Evolutionary conservation across 306 rosid genomes (phyloP).

Genomic region (Ormosia semicastrata): DNA sequence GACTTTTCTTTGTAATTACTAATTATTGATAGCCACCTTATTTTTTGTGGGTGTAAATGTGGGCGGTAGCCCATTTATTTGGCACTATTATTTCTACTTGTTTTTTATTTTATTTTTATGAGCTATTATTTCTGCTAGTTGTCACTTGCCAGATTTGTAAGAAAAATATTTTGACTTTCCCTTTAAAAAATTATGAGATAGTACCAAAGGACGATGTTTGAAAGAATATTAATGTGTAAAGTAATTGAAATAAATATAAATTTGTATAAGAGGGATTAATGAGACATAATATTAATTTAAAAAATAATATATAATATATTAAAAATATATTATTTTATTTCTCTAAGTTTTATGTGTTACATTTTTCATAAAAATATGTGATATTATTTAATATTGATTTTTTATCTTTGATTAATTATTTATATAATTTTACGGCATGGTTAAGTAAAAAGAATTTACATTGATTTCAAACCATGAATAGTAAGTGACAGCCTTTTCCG

Average conservation of each 20-base stretch:
- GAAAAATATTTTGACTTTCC: too few species aligned
- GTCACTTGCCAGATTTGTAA: background rate
- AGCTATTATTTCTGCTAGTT: too few species aligned
- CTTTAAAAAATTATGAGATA: background rate
- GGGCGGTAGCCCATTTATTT: background rate
- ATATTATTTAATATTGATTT: background rate
- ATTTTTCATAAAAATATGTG: background rate
- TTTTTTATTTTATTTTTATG: too few species aligned
- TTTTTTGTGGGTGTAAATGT: too few species aligned
- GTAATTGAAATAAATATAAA: too few species aligned
- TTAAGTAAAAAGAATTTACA: background rate
- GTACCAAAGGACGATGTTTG: background rate
- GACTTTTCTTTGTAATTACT: too few species aligned
- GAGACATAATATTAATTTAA: background rate
- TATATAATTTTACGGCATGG: too few species aligned
- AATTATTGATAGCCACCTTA: too few species aligned
- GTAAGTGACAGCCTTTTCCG: background rate
- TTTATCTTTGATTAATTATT: too few species aligned
- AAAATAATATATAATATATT: too few species aligned
- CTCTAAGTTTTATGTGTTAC: background rate
- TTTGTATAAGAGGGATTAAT: background rate
- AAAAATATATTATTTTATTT: too few species aligned
- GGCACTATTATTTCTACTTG: background rate
- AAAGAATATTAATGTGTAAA: too few species aligned
- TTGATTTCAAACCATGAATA: background rate